Evolutionary conservation across 257 asterid species (phyloP), one percentile per base, ranked within the genome.

Genomic region (Capsicum rhomboideum): DNA sequence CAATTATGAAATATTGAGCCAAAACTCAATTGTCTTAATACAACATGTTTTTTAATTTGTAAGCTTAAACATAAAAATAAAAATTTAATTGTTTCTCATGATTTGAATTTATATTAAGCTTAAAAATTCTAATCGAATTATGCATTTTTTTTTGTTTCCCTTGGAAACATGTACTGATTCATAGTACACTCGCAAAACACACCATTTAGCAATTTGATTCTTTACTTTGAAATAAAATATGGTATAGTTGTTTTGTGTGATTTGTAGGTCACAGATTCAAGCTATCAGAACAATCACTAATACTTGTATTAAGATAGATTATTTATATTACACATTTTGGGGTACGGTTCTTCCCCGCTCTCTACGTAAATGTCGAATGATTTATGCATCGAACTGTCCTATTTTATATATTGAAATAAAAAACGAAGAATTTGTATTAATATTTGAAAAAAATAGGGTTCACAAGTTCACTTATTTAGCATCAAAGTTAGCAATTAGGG

Each of bases 391-490:
- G 40, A 34, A 34, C 37, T 34, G 6, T 34, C 40, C 40, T 34
- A 34, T 34, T 34, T 34, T 34, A 34, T 34, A 34, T 34, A 26
- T 53, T 55, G 20, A 84, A 40, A 14, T 6, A 37, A 74, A 67
- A 26, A 40, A 6, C 8, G 42, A 46, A 67, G 20, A 68, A 68
- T 5, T 61, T 61, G 23, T 42, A 71, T 49, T 75, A 26, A 75
- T 49, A 40, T 58, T 61, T 59, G 58, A 69, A 86, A 79, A 49
- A 55, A 71, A 8, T 16, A 74, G 17, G 75, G 71, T 83, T 83
- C 86, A 68, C 83, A 86, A 59, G 88, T 78, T 21, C 11, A 54
- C 71, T 78, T 83, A 44, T 37, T 80, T 81, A 66, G 44, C 87
- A 84, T 84, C 84, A 82, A 84, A 82, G 9, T 82, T 81, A 21